phyloP scores from a whole-genome alignment of 495 filamentous ascomycete genomes.

The Podospora appendiculata region DNA sequence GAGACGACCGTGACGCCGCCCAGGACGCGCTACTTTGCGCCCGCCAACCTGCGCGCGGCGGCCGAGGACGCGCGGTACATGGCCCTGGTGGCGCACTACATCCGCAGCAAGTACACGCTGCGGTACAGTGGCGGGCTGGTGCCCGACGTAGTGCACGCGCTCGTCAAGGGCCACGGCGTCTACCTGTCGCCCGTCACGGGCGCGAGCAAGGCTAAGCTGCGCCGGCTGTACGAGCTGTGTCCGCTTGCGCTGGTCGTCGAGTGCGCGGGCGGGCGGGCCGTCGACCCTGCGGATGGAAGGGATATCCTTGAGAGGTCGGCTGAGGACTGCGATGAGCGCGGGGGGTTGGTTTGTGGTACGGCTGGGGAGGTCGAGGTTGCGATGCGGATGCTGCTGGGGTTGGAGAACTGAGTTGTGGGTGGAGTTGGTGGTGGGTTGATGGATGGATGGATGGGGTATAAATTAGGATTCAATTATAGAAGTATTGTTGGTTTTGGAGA shows the following conservation, averaged over 20 bases:
- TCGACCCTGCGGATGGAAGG: constrained; percentile 32
- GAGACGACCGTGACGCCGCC: too few species aligned
- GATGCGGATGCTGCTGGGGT: neutral
- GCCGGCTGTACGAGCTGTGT: constrained; percentile 41
- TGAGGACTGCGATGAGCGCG: constrained; percentile 34
- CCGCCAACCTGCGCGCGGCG: constrained; percentile 45
- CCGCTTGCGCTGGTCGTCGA: constrained; percentile 45
- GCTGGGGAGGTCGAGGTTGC: constrained; percentile 34
- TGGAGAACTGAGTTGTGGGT: too few species aligned
- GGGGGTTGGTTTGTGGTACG: constrained; percentile 41
- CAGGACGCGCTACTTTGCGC: constrained; percentile 41
- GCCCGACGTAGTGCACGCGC: constrained; percentile 43
- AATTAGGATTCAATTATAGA: neutral
- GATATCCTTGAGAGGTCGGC: constrained; percentile 29
- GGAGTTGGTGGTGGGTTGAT: neutral
- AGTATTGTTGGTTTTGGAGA: too few species aligned
- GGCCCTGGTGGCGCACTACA: constrained; percentile 30
- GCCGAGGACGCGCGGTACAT: constrained; percentile 34
- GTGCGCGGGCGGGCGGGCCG: constrained; percentile 41
- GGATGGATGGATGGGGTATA: neutral
- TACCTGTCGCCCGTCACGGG: constrained; percentile 42
- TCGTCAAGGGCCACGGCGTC: constrained; percentile 45
- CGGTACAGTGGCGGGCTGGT: constrained; percentile 46
- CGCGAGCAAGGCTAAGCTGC: constrained; percentile 39
- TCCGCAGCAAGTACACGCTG: constrained; percentile 38